Base-by-base conservation (phyloP, 2,329 filamentous ascomycete species). In the Thielaviopsis cerberus region DNA sequence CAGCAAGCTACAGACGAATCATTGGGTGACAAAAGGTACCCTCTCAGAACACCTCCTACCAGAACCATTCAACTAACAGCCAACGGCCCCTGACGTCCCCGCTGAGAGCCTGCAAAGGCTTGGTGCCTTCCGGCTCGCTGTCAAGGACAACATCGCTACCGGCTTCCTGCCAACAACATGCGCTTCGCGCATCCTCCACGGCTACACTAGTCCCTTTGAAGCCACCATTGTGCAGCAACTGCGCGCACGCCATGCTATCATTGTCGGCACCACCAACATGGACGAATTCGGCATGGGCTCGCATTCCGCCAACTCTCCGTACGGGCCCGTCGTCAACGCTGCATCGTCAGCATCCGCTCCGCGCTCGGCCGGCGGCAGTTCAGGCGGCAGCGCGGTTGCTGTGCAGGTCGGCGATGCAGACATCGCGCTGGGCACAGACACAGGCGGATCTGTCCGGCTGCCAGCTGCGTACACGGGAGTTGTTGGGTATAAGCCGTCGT, bases 211-310 rank as follows among this genome's bases (percentile, higher is more conserved):
- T 61, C 87, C 90, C 3, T 91, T 86, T 69, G 81, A 90, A 67
- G 88, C 91, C 20, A 91, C 87, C 8, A 82, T 96, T 20, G 81
- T 94, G 34, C 72, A 76, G 55, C 78, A 83, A 64, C 75, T 96
- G 34, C 77, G 78, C 58, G 67, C 73, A 26, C 75, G 78, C 4
- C 85, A 84, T 50, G 82, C 80, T 5, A 68, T 77, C 5, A 68
- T 91, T 1, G 75, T 82, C 1, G 85, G 85, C 6, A 95, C 95
- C 70, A 90, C 88, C 1, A 95, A 94, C 67, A 82, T 97, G 75
- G 92, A 97, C 70, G 92, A 94, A 67, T 95, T 95, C 67, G 89
- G 90, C 26, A 95, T 95, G 90, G 89, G 89, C 1, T 94, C 88
- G 8, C 84, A 95, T 64, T 90, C 88, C 1, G 72, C 73, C 55